A percentile compares a stretch with the other conserved stretches of the same genome.
Evolutionary conservation across 2,329 filamentous ascomycete genomes (phyloP).

Genomic region (Cercospora canescens): DNA sequence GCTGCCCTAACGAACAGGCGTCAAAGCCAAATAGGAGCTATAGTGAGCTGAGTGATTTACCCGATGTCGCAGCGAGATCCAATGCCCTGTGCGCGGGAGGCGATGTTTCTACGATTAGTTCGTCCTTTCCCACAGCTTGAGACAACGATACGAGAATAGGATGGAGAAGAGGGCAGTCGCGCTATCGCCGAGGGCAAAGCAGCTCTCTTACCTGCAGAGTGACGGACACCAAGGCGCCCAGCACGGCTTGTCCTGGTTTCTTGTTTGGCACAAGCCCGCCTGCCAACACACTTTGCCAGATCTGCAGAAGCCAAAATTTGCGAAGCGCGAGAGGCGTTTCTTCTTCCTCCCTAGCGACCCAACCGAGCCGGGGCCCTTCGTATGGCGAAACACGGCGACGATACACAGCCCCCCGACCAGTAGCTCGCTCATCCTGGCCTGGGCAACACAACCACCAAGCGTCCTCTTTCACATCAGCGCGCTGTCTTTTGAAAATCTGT

Average conservation of each 20-base stretch:
- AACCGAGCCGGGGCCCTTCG: background rate
- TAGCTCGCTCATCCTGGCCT: too few species aligned
- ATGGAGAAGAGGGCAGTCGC: background rate
- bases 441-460: too few species aligned
- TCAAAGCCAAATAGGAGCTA: background rate
- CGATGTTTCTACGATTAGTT: background rate
- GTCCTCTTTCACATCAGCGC: too few species aligned
- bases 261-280: conserved; percentile 7
- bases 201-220: background rate
- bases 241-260: conserved; percentile 7
- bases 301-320: conserved; percentile 9
- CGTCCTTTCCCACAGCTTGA: background rate
- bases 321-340: conserved; percentile 3
- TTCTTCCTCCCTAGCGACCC: background rate
- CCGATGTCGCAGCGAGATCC: background rate
- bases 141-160: background rate
- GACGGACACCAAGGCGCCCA: conserved; percentile 1
- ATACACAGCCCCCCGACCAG: too few species aligned
- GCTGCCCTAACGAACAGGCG: background rate
- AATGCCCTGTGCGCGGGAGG: background rate
- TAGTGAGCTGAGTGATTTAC: background rate
- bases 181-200: background rate
- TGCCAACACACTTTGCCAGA: conserved; percentile 3
- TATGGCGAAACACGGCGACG: too few species aligned
- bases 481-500: too few species aligned